These are phyloP conservation scores for Aureobasidium sp. DNA, from an alignment of 2,329 filamentous ascomycete species.

Conservation along the genomic window DNA sequence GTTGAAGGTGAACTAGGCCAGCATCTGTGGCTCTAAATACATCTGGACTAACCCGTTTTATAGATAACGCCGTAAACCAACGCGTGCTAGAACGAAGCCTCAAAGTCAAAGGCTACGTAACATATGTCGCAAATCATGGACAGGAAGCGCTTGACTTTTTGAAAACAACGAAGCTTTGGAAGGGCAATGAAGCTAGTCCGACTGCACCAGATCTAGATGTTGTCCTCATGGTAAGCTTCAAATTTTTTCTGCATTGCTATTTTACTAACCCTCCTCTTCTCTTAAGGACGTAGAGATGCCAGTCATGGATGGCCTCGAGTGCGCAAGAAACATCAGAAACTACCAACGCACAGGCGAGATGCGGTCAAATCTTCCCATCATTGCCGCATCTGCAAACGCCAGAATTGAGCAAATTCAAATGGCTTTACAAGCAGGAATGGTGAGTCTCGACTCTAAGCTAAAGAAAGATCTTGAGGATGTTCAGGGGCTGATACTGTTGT, in stretches of 20 bases:
- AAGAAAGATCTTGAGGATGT: background rate
- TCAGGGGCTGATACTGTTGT: background rate
- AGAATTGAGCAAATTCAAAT: conserved; percentile 40
- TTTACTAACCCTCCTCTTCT: background rate
- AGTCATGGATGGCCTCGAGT: conserved; percentile 68
- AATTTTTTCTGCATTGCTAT: background rate
- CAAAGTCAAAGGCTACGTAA: conserved; percentile 23
- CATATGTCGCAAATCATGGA: conserved; percentile 23
- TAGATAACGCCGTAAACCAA: conserved; percentile 24
- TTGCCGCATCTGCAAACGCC: conserved; percentile 70
- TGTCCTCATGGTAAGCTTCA: background rate
- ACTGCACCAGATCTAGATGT: background rate
- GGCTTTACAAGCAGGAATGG: conserved; percentile 27
- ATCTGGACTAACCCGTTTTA: conserved; percentile 9
- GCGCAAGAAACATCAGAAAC: conserved; percentile 59
- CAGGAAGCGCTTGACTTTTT: conserved; percentile 25
- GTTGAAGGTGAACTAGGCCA: conserved; percentile 22
- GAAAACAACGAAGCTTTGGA: conserved; percentile 18
- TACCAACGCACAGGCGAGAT: conserved; percentile 50
- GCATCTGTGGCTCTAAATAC: conserved; percentile 20
- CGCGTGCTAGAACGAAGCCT: conserved; percentile 26
- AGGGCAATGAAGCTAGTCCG: background rate
- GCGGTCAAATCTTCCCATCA: conserved; percentile 58
- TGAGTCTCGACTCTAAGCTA: background rate
- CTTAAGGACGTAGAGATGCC: conserved; percentile 49